These are phyloP conservation scores for Quercus berberidifolia DNA, from an alignment of 306 rosid species.

Conservation along the genomic window DNA sequence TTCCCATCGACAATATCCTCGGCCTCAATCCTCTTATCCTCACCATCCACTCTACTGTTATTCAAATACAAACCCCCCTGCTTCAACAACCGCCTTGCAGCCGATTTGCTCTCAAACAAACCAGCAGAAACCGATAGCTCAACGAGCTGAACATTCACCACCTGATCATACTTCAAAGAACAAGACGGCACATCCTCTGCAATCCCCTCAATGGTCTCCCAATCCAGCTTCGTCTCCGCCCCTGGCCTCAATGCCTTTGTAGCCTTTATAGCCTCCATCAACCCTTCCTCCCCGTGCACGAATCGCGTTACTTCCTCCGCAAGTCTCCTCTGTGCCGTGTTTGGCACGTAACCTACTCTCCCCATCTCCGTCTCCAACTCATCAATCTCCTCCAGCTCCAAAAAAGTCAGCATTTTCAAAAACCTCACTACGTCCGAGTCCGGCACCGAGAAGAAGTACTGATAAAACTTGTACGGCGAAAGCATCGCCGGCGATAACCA, in stretches of 20 bases:
- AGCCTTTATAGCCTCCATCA: constrained; percentile 76
- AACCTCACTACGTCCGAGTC: constrained; percentile 85
- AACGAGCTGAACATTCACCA: constrained; percentile 52
- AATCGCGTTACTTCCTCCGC: constrained; percentile 88
- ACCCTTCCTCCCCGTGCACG: constrained; percentile 87
- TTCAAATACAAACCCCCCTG: constrained; percentile 96
- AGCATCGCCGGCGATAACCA: constrained; percentile 66
- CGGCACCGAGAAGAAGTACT: constrained; percentile 79
- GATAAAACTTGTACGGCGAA: constrained; percentile 88
- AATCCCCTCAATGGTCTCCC: constrained; percentile 81
- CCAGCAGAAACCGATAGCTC: constrained; percentile 89
- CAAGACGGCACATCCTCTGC: constrained; percentile 87
- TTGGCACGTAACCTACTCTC: constrained; percentile 59
- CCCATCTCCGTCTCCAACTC: constrained; percentile 61
- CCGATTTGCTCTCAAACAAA: constrained; percentile 82
- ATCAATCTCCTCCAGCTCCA: constrained; percentile 65
- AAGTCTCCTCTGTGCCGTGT: constrained; percentile 69
- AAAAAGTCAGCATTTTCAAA: constrained; percentile 66
- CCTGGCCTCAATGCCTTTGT: constrained; percentile 92
- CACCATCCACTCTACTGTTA: constrained; percentile 70
- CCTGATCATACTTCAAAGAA: constrained; percentile 65
- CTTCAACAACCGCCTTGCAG: constrained; percentile 81
- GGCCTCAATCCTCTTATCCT: constrained; percentile 56
- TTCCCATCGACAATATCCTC: constrained; percentile 85
- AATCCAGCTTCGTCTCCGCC: constrained; percentile 78